Conservation (phyloP, 2,329 filamentous ascomycete genomes). For the Xylaria sp. region DNA sequence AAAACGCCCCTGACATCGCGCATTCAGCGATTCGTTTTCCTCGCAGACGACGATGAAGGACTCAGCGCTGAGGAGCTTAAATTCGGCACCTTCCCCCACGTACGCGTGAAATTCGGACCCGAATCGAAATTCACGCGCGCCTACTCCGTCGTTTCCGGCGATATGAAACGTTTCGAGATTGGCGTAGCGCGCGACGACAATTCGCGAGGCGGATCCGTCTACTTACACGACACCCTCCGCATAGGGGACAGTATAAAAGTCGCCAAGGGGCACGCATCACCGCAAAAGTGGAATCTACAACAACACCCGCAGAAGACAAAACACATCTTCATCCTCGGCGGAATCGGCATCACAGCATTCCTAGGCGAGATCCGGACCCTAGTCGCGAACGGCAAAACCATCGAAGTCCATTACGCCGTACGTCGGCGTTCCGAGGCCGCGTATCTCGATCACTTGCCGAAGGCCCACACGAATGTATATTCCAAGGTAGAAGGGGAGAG, state of each 20-base stretch:
- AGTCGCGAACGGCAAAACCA: slow-evolving; percentile 13
- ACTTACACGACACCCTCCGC: slow-evolving; percentile 47
- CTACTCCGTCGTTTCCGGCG: slow-evolving; percentile 55
- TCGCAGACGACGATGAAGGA: slow-evolving; percentile 36
- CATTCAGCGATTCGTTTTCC: slow-evolving; percentile 47
- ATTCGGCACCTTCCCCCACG: slow-evolving; percentile 44
- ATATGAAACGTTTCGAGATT: slow-evolving; percentile 47
- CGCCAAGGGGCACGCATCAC: slow-evolving; percentile 27
- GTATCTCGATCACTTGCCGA: slow-evolving; percentile 27
- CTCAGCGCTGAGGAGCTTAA: slow-evolving; percentile 33
- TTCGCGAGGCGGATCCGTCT: slow-evolving; percentile 55
- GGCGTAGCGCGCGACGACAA: slow-evolving; percentile 53
- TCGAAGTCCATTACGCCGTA: slow-evolving; percentile 31
- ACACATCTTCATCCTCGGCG: slow-evolving; percentile 31
- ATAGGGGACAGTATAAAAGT: slow-evolving; percentile 48
- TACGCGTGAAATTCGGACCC: slow-evolving; percentile 51
- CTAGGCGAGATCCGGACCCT: slow-evolving; percentile 25
- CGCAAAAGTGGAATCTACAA: slow-evolving; percentile 3
- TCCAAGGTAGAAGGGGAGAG: slow-evolving; percentile 26
- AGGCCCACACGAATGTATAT: slow-evolving; percentile 24
- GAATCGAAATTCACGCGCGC: slow-evolving; percentile 45
- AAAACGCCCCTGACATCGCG: slow-evolving; percentile 46
- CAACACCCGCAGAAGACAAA: slow-evolving; percentile 10
- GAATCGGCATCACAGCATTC: slow-evolving; percentile 32
- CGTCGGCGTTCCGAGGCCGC: slow-evolving; percentile 28